Evolutionary conservation across 441 rosid species (phyloP).

Genomic region (Corymbia calophylla): DNA sequence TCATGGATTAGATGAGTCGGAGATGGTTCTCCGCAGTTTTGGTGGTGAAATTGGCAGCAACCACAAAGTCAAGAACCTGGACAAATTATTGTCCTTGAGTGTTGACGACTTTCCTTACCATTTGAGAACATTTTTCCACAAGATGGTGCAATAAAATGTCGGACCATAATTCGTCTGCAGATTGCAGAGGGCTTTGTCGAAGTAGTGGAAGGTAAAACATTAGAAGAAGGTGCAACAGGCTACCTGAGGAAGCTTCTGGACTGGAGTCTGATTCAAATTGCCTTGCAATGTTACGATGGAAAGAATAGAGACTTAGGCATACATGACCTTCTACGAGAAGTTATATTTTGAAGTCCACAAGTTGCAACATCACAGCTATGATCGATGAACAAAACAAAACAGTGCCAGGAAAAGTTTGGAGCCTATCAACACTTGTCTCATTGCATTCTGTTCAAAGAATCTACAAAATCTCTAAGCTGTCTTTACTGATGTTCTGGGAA

Average conservation of each 20-base stretch:
- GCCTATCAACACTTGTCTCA: not conserved
- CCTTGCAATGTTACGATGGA: not conserved
- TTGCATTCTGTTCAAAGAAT: not conserved
- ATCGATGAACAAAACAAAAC: not conserved
- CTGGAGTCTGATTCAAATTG: not conserved
- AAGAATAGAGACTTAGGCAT: not conserved
- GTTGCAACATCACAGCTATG: not conserved
- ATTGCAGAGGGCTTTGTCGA: not conserved
- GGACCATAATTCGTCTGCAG: not conserved
- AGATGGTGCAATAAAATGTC: not conserved
- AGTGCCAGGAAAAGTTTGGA: not conserved
- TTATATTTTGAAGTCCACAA: not conserved
- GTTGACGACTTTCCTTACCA: not conserved
- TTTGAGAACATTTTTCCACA: not conserved
- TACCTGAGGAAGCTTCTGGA: not conserved
- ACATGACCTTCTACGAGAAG: not conserved
- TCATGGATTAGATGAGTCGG: not conserved
- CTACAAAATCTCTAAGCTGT: not conserved
- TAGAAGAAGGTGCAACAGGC: not conserved
- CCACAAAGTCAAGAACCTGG: not conserved
- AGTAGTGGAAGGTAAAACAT: not conserved
- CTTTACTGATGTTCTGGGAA: not conserved
- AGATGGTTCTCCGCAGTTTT: not conserved
- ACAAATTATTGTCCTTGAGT: not conserved
- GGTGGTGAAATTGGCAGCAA: not conserved